Evolutionary conservation across 345 rosid species (phyloP).

Genomic region (Trapa bicornis): DNA sequence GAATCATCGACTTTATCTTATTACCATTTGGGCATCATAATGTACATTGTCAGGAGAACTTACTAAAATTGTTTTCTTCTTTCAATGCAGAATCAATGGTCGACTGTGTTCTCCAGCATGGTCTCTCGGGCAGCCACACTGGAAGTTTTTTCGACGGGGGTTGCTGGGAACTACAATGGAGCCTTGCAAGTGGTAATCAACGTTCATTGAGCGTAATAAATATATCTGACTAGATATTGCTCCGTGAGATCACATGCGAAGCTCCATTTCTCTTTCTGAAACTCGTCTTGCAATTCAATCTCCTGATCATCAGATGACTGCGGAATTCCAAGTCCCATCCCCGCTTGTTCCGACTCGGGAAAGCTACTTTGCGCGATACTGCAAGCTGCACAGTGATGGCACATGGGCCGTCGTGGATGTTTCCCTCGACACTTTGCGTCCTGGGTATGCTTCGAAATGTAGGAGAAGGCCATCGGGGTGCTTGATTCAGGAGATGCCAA

Average conservation of each 20-base stretch:
- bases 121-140: slow-evolving; percentile 53
- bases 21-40: too few species aligned
- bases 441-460: slow-evolving; percentile 36
- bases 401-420: slow-evolving; percentile 93
- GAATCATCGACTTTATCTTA: too few species aligned
- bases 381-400: slow-evolving; percentile 62
- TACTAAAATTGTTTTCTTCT: neutral
- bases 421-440: slow-evolving; percentile 63
- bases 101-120: slow-evolving; percentile 53
- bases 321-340: slow-evolving; percentile 67
- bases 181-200: slow-evolving; percentile 44
- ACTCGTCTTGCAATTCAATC: neutral
- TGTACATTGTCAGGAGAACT: neutral
- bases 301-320: slow-evolving; percentile 45
- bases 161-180: slow-evolving; percentile 58
- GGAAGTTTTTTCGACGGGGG: slow-evolving; percentile 54
- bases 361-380: slow-evolving; percentile 58
- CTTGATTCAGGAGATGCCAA: slow-evolving; percentile 61
- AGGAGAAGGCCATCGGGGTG: slow-evolving; percentile 88
- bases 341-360: slow-evolving; percentile 79
- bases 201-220: too few species aligned
- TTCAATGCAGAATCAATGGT: slow-evolving; percentile 62
- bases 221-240: too few species aligned
- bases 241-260: too few species aligned
- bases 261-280: neutral